A percentile compares a stretch with the other conserved stretches of the same genome.
phyloP scores from a whole-genome alignment of 2,329 filamentous ascomycete species.

The Ceratocystis papillata region DNA sequence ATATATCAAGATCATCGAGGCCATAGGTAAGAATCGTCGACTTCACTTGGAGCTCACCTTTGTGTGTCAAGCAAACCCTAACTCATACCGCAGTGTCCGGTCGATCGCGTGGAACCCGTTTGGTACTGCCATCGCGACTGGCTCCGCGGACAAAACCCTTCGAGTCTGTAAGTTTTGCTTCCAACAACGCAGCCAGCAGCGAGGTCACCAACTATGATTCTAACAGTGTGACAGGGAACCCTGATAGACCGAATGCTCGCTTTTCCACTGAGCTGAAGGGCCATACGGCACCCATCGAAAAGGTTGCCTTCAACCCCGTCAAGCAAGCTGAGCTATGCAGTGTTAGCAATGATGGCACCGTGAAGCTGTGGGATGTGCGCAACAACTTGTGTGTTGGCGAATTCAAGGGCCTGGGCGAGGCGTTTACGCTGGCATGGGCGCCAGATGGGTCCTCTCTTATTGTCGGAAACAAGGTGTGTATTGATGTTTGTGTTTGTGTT shows the following conservation, averaged over 20 bases:
- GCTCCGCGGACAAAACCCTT: slow-evolving; percentile 52
- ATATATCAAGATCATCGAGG: slow-evolving; percentile 51
- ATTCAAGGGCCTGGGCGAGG: slow-evolving; percentile 53
- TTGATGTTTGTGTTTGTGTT: slow-evolving; percentile 25
- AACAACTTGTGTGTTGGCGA: slow-evolving; percentile 61
- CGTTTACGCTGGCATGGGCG: slow-evolving; percentile 62
- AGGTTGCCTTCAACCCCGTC: slow-evolving; percentile 65
- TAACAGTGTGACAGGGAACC: slow-evolving; percentile 47
- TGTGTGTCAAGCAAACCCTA: slow-evolving; percentile 29
- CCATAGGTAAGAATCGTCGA: slow-evolving; percentile 49
- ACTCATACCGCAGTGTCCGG: slow-evolving; percentile 46
- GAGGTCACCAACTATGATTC: background rate
- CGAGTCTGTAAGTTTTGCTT: slow-evolving; percentile 52
- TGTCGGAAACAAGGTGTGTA: slow-evolving; percentile 57
- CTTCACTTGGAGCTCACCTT: slow-evolving; percentile 48
- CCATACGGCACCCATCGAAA: slow-evolving; percentile 55
- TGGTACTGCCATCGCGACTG: slow-evolving; percentile 74
- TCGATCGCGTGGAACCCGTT: slow-evolving; percentile 83
- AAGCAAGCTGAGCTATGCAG: slow-evolving; percentile 69
- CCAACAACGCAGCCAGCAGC: too few relatives aligned
- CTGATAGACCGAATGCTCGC: slow-evolving; percentile 61
- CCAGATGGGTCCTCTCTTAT: slow-evolving; percentile 60
- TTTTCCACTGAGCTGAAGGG: slow-evolving; percentile 66
- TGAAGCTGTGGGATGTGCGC: slow-evolving; percentile 71
- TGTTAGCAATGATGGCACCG: slow-evolving; percentile 60